Evolutionary conservation across 176 grass and related monocot species (phyloP), one percentile per base, ranked within the genome.

Genomic region (Paspalum notatum): DNA sequence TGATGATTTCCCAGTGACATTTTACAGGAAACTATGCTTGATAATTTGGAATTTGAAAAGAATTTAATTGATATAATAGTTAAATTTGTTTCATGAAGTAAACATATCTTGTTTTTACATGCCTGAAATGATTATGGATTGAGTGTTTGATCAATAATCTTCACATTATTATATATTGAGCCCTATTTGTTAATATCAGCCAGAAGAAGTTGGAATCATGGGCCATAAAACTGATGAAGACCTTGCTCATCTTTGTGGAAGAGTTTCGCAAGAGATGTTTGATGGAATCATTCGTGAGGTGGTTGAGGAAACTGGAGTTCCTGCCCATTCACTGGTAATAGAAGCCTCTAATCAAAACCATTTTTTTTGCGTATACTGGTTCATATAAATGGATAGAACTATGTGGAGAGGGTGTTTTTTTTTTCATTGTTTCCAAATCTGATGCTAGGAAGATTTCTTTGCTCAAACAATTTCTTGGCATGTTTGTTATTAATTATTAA

Each of bases 261-360:
- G 74, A 79, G 82, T 95, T 90, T 89, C 88, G 9, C 65, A 84
- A 50, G 95, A 98, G 69, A 95, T 98, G 88, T 98, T 98, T 84
- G 95, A 95, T 25, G 95, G 92, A 47, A 95, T 98, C 24, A 80
- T 90, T 70, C 90, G 92, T 71, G 95, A 98, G 80, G 92, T 98
- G 63, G 92, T 93, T 72, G 95, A 98, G 84, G 95, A 98, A 95
- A 95, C 93, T 89, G 95, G 95, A 62, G 88, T 89, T 71, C 95
- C 95, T 82, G 78, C 85, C 71, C 77, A 77, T 66, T 93, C 88
- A 58, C 82, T 98, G 88, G 92, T 93, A 90, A 85, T 49, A 69
- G 27, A 72, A 18, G 16, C 27, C 21, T 71, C 20, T 24, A 69
- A 43, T 32, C 8, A 0, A 17, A 39, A 16, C 12, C 66, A 7